phyloP scores from a whole-genome alignment of 73 alveolate genomes.

The Uronychia setigera region DNA sequence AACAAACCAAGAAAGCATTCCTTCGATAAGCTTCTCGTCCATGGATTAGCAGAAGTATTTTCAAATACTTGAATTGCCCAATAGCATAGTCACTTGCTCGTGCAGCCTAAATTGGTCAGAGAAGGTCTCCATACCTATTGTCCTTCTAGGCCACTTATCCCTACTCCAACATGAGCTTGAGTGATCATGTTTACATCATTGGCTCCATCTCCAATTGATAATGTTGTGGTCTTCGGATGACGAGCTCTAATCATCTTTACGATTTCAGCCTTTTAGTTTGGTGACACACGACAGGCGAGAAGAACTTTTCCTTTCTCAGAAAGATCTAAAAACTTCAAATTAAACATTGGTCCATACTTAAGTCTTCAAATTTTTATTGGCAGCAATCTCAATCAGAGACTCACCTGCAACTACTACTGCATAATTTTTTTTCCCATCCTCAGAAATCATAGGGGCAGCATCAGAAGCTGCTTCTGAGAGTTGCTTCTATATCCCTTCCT shows the following conservation, averaged over 20 bases:
- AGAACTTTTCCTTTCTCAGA: slow-evolving; percentile 54
- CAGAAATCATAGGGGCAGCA: slow-evolving; percentile 33
- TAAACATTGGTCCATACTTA: slow-evolving; percentile 14
- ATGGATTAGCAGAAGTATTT: slow-evolving; percentile 72
- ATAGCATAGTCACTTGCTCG: slow-evolving; percentile 90
- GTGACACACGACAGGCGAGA: slow-evolving; percentile 88
- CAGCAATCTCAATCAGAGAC: slow-evolving; percentile 74
- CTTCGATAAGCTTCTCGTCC: slow-evolving; percentile 97
- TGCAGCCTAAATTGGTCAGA: slow-evolving; percentile 81
- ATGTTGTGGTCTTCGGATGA: slow-evolving; percentile 74
- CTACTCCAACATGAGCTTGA: slow-evolving; percentile 95
- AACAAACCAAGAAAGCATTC: slow-evolving; percentile 84
- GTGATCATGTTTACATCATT: slow-evolving; percentile 98
- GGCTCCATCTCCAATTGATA: slow-evolving; percentile 98
- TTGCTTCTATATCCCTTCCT: slow-evolving; percentile 34
- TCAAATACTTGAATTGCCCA: slow-evolving; percentile 75
- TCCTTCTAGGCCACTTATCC: slow-evolving; percentile 97
- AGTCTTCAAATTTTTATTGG: slow-evolving; percentile 37
- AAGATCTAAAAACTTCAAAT: slow-evolving; percentile 77
- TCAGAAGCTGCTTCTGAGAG: slow-evolving; percentile 6
- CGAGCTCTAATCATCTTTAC: slow-evolving; percentile 60
- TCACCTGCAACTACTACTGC: slow-evolving; percentile 90
- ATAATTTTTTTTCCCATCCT: slow-evolving; percentile 50
- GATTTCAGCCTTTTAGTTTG: slow-evolving; percentile 91
- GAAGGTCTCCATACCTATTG: slow-evolving; percentile 63